Conservation (phyloP, 805 yeast genomes). For the Citeromyces matritensis region DNA sequence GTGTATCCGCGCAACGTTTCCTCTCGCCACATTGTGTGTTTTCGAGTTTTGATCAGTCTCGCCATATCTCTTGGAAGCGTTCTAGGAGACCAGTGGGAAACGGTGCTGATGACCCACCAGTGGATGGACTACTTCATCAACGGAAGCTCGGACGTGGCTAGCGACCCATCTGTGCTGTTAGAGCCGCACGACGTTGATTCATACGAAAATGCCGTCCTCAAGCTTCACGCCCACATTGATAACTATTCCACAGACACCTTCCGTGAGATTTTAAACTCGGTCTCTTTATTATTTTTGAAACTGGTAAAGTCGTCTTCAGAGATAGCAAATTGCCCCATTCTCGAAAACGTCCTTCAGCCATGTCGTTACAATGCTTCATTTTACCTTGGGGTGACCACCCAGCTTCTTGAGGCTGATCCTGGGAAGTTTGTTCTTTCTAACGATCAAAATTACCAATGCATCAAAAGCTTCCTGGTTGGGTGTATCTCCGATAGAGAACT, state of each 20-base stretch:
- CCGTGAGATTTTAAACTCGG: conserved; percentile 20
- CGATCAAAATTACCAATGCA: conserved; percentile 27
- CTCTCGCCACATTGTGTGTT: conserved; percentile 57
- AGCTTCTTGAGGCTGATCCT: conserved; percentile 35
- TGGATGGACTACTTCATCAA: conserved; percentile 65
- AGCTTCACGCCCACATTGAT: too few species aligned
- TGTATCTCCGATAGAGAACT: conserved; percentile 27
- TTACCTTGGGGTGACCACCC: conserved; percentile 36
- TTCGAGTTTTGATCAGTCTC: conserved; percentile 64
- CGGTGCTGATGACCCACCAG: conserved; percentile 47
- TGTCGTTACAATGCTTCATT: conserved; percentile 45
- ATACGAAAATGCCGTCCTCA: too few species aligned
- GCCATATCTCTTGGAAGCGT: conserved; percentile 75
- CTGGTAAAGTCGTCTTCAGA: conserved; percentile 1
- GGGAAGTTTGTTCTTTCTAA: conserved; percentile 28
- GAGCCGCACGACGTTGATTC: too few species aligned
- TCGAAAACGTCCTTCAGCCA: conserved; percentile 7
- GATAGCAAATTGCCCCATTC: conserved; percentile 1
- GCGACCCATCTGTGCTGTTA: too few species aligned
- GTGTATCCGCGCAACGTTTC: conserved; percentile 30
- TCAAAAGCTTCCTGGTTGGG: conserved; percentile 28
- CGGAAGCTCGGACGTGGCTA: conserved; percentile 22
- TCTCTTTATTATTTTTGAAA: too few species aligned
- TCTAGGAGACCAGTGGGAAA: conserved; percentile 53
- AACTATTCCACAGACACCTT: conserved; percentile 27